phyloP scores from a whole-genome alignment of 2,329 filamentous ascomycete genomes.

The Paraconiothyrium sp. region DNA sequence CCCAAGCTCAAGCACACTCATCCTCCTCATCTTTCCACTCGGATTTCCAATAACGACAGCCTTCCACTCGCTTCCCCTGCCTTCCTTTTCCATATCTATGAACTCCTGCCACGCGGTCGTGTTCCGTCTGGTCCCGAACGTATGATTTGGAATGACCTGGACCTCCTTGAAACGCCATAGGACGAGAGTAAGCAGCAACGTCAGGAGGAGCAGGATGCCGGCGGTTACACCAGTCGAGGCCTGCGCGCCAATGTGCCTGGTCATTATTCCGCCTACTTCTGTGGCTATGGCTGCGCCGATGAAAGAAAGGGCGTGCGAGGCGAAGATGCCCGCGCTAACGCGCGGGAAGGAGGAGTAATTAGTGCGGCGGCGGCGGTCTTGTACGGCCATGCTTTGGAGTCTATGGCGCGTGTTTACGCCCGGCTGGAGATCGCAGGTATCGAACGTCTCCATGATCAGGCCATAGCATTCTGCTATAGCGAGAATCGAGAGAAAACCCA shows the following conservation, averaged over 20 bases:
- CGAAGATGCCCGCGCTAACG: conserved; percentile 75
- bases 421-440: conserved; percentile 80
- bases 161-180: conserved; percentile 72
- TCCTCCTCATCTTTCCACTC: conserved; percentile 71
- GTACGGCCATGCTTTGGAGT: conserved; percentile 55
- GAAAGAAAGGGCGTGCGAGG: conserved; percentile 75
- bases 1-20: conserved; percentile 77
- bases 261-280: conserved; percentile 73
- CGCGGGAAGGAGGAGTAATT: conserved; percentile 82
- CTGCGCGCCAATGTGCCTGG: conserved; percentile 72
- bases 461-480: conserved; percentile 80
- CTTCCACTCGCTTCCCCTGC: conserved; percentile 66
- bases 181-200: conserved; percentile 68
- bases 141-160: conserved; percentile 73
- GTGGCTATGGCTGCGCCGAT: conserved; percentile 74
- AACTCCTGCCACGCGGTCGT: conserved; percentile 45
- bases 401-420: conserved; percentile 68
- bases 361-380: conserved; percentile 61
- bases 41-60: conserved; percentile 77
- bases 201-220: conserved; percentile 71
- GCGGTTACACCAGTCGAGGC: conserved; percentile 74
- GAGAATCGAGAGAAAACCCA: conserved; percentile 77
- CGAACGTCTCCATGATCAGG: conserved; percentile 82
- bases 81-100: conserved; percentile 54
- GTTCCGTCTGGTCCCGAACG: conserved; percentile 50